These are phyloP conservation scores for Vitellaria paradoxa DNA, from an alignment of 179 eudicot species.

Conservation along the genomic window DNA sequence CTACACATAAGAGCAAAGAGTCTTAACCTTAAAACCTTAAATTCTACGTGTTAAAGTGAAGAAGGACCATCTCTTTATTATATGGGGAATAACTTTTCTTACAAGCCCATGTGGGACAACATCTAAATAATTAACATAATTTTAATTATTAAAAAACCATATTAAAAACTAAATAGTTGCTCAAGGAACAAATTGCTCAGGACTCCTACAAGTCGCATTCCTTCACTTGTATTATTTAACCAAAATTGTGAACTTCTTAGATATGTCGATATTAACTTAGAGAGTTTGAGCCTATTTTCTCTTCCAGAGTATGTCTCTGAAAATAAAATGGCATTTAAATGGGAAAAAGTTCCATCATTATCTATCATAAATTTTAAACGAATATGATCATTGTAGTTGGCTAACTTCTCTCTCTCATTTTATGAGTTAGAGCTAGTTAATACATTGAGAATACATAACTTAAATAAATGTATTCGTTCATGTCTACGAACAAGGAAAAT, in stretches of 20 bases:
- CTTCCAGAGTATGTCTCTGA: neutral
- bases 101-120: too few species aligned
- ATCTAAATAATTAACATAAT: too few species aligned
- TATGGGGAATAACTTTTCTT: too few species aligned
- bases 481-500: too few species aligned
- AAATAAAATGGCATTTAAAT: neutral
- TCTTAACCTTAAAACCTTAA: too few species aligned
- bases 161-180: too few species aligned
- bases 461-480: too few species aligned
- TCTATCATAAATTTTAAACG: neutral
- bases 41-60: too few species aligned
- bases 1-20: too few species aligned
- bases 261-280: neutral
- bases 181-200: too few species aligned
- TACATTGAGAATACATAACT: neutral
- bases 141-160: too few species aligned
- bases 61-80: too few species aligned
- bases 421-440: neutral
- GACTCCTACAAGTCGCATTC: neutral
- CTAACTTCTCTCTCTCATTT: neutral
- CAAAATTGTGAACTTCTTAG: neutral
- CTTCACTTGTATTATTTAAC: neutral
- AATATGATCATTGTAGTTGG: neutral
- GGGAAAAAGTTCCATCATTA: neutral
- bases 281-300: neutral